Evolutionary conservation across 2,329 filamentous ascomycete genomes (phyloP).

Genomic region (Venturia effusa): DNA sequence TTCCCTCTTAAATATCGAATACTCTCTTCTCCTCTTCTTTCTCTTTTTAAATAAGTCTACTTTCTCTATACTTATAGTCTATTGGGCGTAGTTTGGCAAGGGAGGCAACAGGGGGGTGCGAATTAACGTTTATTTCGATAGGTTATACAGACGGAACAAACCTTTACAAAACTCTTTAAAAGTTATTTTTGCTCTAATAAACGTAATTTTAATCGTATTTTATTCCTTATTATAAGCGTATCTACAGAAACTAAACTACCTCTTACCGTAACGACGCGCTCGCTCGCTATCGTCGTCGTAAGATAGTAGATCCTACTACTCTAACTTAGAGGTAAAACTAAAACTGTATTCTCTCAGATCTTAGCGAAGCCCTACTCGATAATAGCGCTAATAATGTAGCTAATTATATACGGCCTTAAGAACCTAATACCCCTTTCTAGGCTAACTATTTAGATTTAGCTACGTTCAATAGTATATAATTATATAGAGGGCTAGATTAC

Average conservation of each 20-base stretch:
- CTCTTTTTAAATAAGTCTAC: no score
- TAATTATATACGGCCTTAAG: background rate
- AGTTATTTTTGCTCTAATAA: background rate
- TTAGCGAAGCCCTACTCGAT: background rate
- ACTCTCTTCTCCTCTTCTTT: no score
- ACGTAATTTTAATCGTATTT: background rate
- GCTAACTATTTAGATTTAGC: no score
- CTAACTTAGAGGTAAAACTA: background rate
- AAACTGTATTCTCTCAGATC: background rate
- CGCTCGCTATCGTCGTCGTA: background rate
- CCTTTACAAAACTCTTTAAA: background rate
- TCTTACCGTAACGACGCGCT: background rate
- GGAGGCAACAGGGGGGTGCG: no score
- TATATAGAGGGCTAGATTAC: no score
- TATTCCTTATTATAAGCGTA: background rate
- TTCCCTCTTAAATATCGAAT: no score
- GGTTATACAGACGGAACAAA: no score
- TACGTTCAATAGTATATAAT: no score
- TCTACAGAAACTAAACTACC: background rate
- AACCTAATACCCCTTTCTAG: background rate
- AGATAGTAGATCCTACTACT: background rate
- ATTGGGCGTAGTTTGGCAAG: no score
- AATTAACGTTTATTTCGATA: no score
- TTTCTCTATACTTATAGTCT: no score
- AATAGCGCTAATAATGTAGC: background rate